Conservation (phyloP, 352 stramenopile species). For the Blastocystis sp. region DNA sequence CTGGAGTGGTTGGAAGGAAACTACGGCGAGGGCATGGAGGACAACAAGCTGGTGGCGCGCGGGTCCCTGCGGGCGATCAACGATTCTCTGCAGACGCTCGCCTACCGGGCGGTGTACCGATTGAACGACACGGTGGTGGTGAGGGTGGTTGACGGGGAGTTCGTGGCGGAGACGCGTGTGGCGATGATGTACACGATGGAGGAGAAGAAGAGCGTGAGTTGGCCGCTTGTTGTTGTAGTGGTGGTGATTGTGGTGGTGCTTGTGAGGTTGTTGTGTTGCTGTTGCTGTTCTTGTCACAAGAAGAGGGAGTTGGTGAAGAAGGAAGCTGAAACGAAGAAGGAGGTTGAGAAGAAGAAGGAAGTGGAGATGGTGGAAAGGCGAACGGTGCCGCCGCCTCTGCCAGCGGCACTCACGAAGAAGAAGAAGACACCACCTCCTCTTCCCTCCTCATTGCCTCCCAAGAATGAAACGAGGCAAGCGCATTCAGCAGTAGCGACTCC, state of each 20-base stretch:
- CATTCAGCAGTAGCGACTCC: background rate
- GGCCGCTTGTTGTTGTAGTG: conserved; percentile 30
- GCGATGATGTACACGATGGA: background rate
- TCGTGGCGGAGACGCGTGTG: background rate
- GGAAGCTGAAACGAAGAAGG: background rate
- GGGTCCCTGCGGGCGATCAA: conserved; percentile 34
- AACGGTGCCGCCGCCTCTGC: background rate
- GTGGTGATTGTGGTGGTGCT: conserved; percentile 9
- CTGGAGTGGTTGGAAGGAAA: conserved; percentile 36
- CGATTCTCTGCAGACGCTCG: background rate
- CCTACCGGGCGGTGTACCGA: conserved; percentile 34
- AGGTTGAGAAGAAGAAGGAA: background rate
- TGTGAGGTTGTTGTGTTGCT: background rate
- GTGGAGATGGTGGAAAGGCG: background rate
- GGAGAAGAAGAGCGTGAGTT: background rate
- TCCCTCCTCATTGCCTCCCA: background rate
- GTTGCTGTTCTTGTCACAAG: background rate
- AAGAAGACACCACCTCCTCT: conserved; percentile 27
- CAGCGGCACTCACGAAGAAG: background rate
- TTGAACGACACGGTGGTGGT: conserved; percentile 44
- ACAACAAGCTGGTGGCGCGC: conserved; percentile 5
- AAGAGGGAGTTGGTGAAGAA: background rate
- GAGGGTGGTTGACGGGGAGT: background rate
- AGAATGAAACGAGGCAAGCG: background rate
- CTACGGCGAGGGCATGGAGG: conserved; percentile 39